Percentiles rank a stretch among this genome's conserved stretches.
Evolutionary conservation across 208 protist species (phyloP).

Genomic region (Leishmania martiniquensis): DNA sequence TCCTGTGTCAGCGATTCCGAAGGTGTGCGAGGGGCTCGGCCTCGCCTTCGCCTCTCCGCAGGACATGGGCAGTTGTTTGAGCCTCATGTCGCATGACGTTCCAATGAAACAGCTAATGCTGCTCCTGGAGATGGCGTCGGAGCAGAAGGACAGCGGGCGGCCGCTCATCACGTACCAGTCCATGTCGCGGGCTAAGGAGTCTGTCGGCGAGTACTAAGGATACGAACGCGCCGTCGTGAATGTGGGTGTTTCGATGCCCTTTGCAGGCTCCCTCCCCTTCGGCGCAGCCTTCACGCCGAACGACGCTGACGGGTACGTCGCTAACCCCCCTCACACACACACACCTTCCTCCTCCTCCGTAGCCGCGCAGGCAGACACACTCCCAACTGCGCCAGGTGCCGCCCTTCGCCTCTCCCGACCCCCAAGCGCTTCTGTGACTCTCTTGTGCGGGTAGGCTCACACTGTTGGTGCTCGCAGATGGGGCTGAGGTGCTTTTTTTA

Average conservation of each 20-base stretch:
- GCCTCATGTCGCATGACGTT: conserved; percentile 38
- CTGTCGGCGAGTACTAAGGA: conserved; percentile 40
- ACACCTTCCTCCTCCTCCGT: background rate
- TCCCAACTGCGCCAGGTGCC: too few species aligned
- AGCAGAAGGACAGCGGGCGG: conserved; percentile 32
- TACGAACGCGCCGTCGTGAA: background rate
- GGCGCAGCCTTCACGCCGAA: too few species aligned
- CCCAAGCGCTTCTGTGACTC: background rate
- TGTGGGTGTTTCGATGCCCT: background rate
- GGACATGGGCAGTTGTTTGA: conserved; percentile 36
- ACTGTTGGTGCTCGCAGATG: background rate
- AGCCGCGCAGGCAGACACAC: too few species aligned
- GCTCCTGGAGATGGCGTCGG: conserved; percentile 80
- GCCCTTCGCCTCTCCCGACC: too few species aligned
- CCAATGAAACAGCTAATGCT: conserved; percentile 88
- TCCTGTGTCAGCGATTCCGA: conserved; percentile 37
- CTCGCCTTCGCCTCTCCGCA: conserved; percentile 44
- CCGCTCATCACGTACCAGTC: conserved; percentile 43
- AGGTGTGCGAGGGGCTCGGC: conserved; percentile 46
- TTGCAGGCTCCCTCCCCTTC: background rate
- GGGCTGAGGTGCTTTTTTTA: background rate
- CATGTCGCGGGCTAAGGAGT: conserved; percentile 61
- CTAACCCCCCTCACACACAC: too few species aligned
- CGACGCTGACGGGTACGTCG: too few species aligned
- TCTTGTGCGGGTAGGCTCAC: background rate